A percentile compares a stretch with the other conserved stretches of the same genome.
These are phyloP conservation scores for Calonectria crousiana DNA, from an alignment of 2,329 filamentous ascomycete genomes.

Conservation along the genomic window DNA sequence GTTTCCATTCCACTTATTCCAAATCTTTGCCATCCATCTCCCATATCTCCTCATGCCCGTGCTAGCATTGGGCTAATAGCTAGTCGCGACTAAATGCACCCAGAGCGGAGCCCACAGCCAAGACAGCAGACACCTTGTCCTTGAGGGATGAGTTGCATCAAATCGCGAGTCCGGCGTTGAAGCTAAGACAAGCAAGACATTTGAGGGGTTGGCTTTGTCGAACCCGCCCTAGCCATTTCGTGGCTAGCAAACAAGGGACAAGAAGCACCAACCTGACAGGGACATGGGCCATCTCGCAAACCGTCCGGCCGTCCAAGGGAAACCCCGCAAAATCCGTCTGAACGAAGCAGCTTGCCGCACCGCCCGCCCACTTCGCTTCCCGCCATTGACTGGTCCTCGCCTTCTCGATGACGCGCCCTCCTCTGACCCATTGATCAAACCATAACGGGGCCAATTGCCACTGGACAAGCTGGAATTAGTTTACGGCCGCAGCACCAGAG, in stretches of 20 bases:
- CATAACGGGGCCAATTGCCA: slow-evolving; percentile 34
- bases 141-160: slow-evolving; percentile 26
- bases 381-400: background rate
- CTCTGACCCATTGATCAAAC: slow-evolving; percentile 33
- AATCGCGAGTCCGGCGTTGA: slow-evolving; percentile 18
- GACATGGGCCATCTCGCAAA: slow-evolving; percentile 12
- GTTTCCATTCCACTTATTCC: slow-evolving; percentile 3
- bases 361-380: background rate
- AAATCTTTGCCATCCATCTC: slow-evolving; percentile 8
- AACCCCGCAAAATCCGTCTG: slow-evolving; percentile 24
- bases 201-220: slow-evolving; percentile 14
- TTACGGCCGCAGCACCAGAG: background rate
- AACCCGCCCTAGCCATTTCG: background rate
- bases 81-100: background rate
- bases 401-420: slow-evolving; percentile 5
- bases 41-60: background rate
- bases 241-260: slow-evolving; percentile 8
- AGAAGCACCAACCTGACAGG: background rate
- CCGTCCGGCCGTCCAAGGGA: slow-evolving; percentile 14
- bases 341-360: slow-evolving; percentile 12
- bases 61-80: background rate
- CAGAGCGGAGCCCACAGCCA: background rate
- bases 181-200: slow-evolving; percentile 22
- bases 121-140: slow-evolving; percentile 14
- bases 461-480: slow-evolving; percentile 20